Conservation (phyloP, 2,329 filamentous ascomycete genomes). For the Colletotrichum costaricense region DNA sequence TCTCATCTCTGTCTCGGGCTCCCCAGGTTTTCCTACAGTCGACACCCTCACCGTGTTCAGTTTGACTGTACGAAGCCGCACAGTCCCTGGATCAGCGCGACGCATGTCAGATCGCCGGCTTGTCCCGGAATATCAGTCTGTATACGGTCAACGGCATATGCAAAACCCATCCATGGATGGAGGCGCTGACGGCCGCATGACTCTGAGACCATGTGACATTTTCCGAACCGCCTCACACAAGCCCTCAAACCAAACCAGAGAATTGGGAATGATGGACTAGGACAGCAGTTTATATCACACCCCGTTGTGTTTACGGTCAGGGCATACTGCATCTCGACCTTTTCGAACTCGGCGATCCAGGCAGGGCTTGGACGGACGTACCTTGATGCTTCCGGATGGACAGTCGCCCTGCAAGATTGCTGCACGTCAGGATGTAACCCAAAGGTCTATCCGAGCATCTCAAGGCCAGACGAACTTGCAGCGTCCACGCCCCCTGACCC, state of each 20-base stretch:
- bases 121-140: background rate
- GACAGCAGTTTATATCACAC: background rate
- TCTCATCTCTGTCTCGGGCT: background rate
- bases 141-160: conserved; percentile 7
- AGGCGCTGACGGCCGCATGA: conserved; percentile 14
- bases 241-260: background rate
- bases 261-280: background rate
- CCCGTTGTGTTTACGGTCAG: background rate
- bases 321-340: background rate
- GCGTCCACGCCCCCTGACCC: conserved; percentile 11
- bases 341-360: background rate
- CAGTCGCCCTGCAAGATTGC: conserved; percentile 13
- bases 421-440: conserved; percentile 25
- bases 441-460: background rate
- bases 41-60: background rate
- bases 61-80: background rate
- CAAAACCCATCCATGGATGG: background rate
- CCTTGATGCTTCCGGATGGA: conserved; percentile 23
- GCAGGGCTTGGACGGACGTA: conserved; percentile 10
- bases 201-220: conserved; percentile 17
- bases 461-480: conserved; percentile 23
- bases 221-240: background rate
- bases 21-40: conserved; percentile 6
- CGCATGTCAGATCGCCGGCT: background rate
- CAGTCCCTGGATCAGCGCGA: conserved; percentile 1